Conservation (phyloP, 106 monocot genomes). For the Amphibolis antarctica region DNA sequence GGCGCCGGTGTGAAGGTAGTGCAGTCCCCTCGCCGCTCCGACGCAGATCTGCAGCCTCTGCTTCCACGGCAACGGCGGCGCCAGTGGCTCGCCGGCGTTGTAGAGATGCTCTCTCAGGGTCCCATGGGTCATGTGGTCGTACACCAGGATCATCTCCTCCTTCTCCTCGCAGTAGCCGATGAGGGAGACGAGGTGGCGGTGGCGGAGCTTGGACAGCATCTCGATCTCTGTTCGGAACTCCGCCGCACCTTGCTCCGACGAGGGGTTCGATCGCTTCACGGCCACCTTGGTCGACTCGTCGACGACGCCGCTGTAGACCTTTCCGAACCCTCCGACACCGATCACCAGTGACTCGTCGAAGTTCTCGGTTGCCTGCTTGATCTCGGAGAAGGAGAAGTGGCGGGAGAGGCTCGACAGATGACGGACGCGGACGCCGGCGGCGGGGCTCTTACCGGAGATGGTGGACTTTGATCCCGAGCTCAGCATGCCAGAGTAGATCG, state of each 20-base stretch:
- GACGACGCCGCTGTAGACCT: slow-evolving; percentile 33
- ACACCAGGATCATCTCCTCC: slow-evolving; percentile 60
- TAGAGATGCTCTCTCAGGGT: slow-evolving; percentile 65
- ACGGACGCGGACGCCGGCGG: no score
- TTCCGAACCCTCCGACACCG: slow-evolving; percentile 46
- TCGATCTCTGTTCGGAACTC: slow-evolving; percentile 48
- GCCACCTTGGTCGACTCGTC: slow-evolving; percentile 32
- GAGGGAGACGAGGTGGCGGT: slow-evolving; percentile 64
- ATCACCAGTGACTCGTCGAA: slow-evolving; percentile 39
- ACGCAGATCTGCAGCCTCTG: slow-evolving; percentile 40
- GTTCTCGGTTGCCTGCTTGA: slow-evolving; percentile 31
- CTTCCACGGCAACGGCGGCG: slow-evolving; percentile 39
- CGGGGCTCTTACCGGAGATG: slow-evolving; percentile 22
- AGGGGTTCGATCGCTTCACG: slow-evolving; percentile 34
- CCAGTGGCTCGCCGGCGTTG: slow-evolving; percentile 24
- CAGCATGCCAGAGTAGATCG: slow-evolving; percentile 13
- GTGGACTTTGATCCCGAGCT: slow-evolving; percentile 15
- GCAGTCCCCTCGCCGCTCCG: slow-evolving; percentile 31
- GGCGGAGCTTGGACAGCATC: slow-evolving; percentile 43
- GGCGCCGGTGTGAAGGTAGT: slow-evolving; percentile 72
- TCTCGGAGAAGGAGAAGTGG: slow-evolving; percentile 35
- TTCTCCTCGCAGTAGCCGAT: slow-evolving; percentile 73
- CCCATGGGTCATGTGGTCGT: slow-evolving; percentile 69
- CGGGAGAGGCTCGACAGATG: slow-evolving; percentile 32
- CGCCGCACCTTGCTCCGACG: slow-evolving; percentile 32